These are phyloP conservation scores for Basidiobolus meristosporus DNA, from an alignment of 371 early-diverging fungal genomes.

Conservation along the genomic window DNA sequence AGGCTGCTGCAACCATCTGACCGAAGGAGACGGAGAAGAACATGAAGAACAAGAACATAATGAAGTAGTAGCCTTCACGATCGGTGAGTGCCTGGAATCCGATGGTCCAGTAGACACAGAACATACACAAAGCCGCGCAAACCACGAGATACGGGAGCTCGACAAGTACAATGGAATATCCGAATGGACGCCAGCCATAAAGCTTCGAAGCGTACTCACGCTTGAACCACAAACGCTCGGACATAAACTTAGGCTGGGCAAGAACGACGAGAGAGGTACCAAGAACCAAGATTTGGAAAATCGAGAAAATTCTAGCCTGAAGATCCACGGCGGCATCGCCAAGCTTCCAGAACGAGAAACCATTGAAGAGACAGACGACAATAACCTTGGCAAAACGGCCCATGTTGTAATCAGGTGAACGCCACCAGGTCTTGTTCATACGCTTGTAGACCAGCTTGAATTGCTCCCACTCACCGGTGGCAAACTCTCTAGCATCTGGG, in stretches of 20 bases:
- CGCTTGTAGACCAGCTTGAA: conserved; percentile 34
- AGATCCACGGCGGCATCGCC: conserved; percentile 28
- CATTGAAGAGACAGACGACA: conserved; percentile 36
- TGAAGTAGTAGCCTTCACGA: conserved; percentile 36
- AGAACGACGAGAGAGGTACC: conserved; percentile 46
- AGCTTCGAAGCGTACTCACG: conserved; percentile 52
- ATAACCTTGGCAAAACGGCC: conserved; percentile 28
- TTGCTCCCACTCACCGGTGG: conserved; percentile 8
- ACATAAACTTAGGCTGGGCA: conserved; percentile 50
- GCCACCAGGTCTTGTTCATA: conserved; percentile 42
- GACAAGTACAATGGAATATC: conserved; percentile 22
- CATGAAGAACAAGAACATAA: conserved; percentile 32
- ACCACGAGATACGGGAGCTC: conserved; percentile 38
- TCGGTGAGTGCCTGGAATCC: conserved; percentile 18
- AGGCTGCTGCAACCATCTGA: conserved; percentile 41
- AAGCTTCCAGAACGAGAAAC: conserved; percentile 54
- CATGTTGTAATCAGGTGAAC: conserved; percentile 42
- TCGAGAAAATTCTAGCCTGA: conserved; percentile 49
- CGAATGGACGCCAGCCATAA: conserved; percentile 50
- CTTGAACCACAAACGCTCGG: conserved; percentile 44
- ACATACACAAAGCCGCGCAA: conserved; percentile 30
- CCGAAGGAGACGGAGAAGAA: conserved; percentile 53
- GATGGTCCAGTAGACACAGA: conserved; percentile 52
- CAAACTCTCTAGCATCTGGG: conserved; percentile 10
- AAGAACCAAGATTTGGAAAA: conserved; percentile 46